Evolutionary conservation across 2,329 filamentous ascomycete genomes (phyloP).

Genomic region (Aspergillus sojae): DNA sequence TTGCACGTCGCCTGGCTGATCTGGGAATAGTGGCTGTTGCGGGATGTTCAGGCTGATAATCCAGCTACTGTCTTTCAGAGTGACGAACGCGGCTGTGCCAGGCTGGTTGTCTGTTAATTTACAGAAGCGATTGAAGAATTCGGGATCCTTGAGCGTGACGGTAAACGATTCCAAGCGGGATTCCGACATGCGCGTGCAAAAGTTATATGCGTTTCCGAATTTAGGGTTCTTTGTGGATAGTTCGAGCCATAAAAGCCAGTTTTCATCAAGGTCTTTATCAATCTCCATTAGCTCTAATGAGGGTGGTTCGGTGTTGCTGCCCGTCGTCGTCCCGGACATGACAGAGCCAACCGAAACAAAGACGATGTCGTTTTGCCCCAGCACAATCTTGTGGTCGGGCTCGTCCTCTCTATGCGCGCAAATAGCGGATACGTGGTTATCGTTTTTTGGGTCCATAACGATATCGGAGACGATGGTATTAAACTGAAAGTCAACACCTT

Average conservation of each 20-base stretch:
- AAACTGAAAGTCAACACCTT: conserved; percentile 32
- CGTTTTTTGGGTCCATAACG: conserved; percentile 16
- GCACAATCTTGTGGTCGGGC: conserved; percentile 21
- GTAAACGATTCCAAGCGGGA: conserved; percentile 47
- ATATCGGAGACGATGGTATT: conserved; percentile 30
- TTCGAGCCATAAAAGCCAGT: conserved; percentile 48
- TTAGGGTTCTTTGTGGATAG: conserved; percentile 38
- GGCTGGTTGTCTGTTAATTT: conserved; percentile 36
- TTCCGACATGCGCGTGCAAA: conserved; percentile 40
- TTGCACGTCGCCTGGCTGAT: conserved; percentile 36
- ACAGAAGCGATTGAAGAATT: conserved; percentile 32
- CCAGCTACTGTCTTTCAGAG: conserved; percentile 46
- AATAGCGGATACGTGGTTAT: conserved; percentile 29
- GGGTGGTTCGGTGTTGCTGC: conserved; percentile 34
- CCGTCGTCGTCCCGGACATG: conserved; percentile 39
- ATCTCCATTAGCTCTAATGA: conserved; percentile 27
- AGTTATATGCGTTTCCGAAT: conserved; percentile 46
- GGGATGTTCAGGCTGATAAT: conserved; percentile 45
- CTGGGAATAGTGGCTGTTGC: conserved; percentile 46
- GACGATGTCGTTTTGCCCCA: conserved; percentile 39
- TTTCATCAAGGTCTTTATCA: conserved; percentile 38
- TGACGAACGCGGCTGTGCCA: conserved; percentile 40
- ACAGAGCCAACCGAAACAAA: conserved; percentile 45
- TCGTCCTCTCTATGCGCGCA: conserved; percentile 22
- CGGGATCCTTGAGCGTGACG: conserved; percentile 38